Percentiles rank a stretch among this genome's conserved stretches.
Conservation (phyloP, 306 rosid species). For the Acmispon strigosus region DNA sequence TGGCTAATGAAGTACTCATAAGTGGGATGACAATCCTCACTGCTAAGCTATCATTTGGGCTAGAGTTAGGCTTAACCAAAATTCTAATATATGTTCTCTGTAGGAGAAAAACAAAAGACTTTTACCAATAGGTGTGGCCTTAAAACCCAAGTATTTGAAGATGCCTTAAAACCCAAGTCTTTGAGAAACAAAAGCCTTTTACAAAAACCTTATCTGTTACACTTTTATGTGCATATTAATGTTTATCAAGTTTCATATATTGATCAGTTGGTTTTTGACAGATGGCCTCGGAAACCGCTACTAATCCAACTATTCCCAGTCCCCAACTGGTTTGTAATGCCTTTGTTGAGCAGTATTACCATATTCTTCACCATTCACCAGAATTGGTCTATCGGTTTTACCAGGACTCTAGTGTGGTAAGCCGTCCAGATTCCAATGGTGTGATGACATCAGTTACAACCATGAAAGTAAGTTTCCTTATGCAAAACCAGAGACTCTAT, state of each 20-base stretch:
- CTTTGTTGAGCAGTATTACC: conserved; percentile 80
- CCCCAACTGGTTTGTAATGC: conserved; percentile 71
- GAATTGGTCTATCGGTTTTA: conserved; percentile 61
- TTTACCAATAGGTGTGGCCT: background rate
- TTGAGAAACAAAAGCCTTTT: background rate
- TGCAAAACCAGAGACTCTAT: background rate
- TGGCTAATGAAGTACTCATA: no score
- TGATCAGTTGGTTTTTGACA: conserved; percentile 19
- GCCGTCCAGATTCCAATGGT: conserved; percentile 65
- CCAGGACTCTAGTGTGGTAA: conserved; percentile 62
- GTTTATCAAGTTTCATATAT: conserved; percentile 10
- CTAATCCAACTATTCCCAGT: conserved; percentile 37
- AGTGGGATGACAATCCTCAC: no score
- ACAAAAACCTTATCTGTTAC: background rate
- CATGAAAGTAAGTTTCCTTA: conserved; percentile 60
- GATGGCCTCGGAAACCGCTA: conserved; percentile 61
- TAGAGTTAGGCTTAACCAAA: no score
- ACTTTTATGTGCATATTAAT: background rate
- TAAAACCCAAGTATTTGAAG: background rate
- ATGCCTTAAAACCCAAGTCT: background rate
- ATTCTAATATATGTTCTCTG: background rate
- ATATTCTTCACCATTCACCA: conserved; percentile 73
- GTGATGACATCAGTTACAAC: conserved; percentile 68
- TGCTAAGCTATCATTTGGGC: no score
- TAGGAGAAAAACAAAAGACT: background rate